Evolutionary conservation across 2,329 filamentous ascomycete genomes (phyloP).

Genomic region (Basipetospora chlamydospora): DNA sequence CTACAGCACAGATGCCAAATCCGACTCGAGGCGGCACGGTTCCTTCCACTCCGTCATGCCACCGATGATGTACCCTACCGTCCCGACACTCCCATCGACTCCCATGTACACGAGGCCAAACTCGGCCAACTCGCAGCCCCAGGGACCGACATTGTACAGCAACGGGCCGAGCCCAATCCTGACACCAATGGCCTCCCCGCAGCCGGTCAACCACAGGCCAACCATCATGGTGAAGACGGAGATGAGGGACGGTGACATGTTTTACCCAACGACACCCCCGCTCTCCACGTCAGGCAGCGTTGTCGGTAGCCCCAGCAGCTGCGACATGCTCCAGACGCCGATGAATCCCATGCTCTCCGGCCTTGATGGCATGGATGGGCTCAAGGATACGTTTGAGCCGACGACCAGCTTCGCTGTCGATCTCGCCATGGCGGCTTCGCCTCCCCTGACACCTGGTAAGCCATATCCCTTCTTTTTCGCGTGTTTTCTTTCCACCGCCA

Average conservation of each 20-base stretch:
- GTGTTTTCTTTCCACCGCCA: no score
- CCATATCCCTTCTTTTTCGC: slow-evolving; percentile 12
- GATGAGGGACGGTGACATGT: slow-evolving; percentile 48
- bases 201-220: slow-evolving; percentile 60
- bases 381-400: slow-evolving; percentile 59
- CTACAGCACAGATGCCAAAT: slow-evolving; percentile 64
- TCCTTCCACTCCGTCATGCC: slow-evolving; percentile 49
- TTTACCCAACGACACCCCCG: slow-evolving; percentile 74
- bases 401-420: slow-evolving; percentile 63
- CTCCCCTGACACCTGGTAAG: slow-evolving; percentile 84
- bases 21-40: slow-evolving; percentile 58
- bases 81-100: slow-evolving; percentile 45
- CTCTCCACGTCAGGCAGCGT: slow-evolving; percentile 74
- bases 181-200: slow-evolving; percentile 65
- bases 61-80: slow-evolving; percentile 29
- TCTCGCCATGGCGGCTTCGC: slow-evolving; percentile 65
- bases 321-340: slow-evolving; percentile 67
- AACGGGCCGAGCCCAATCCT: slow-evolving; percentile 34
- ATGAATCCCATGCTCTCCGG: slow-evolving; percentile 66
- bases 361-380: slow-evolving; percentile 46
- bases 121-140: slow-evolving; percentile 49
- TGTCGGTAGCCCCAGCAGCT: slow-evolving; percentile 71
- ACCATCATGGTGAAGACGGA: slow-evolving; percentile 69
- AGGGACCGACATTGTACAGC: slow-evolving; percentile 36
- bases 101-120: slow-evolving; percentile 51